Evolutionary conservation across 2,329 filamentous ascomycete genomes (phyloP), one percentile per base, ranked within the genome.

Genomic region (Didymella pomorum): DNA sequence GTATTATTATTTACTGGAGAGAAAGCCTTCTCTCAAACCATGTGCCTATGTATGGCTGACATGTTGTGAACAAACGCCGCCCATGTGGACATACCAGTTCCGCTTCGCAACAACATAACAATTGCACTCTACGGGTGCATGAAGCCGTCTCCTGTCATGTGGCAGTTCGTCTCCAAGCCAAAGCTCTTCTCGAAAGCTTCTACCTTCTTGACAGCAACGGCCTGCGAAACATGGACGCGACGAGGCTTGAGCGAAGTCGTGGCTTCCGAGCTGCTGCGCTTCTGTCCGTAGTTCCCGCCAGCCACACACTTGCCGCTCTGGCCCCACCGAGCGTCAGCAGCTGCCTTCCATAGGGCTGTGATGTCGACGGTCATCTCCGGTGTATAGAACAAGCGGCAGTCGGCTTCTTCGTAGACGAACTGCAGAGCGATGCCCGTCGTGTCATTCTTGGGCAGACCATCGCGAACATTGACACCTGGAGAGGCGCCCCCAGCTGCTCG

Each of bases 321-420:
- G 18, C 65, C 60, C 76, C 76, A 79, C 10, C 69, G 71, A 3
- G 67, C 70, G 54, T 79, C 75, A 8, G 71, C 74, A n/a, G 69
- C 77, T 9, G 75, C 71, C 60, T 71, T 76, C 77, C 77, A 79
- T 4, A 76, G 51, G 2, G 71, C 68, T 6, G 71, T 73, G 12
- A 71, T 73, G 49, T 77, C 75, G 26, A 78, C 69, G 2, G 76
- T 78, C 76, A 78, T 78, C 64, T 78, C 75, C 0, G 76, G 71
- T 2, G 76, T 78, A 62, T 76, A 79, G 63, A 73, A 78, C 8
- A 79, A 65, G 49, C 77, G 72, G 57, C 77, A 79, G 49, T 78
- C 70, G 2, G 77, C 75, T 49, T 73, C 67, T 57, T 79, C 76
- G 56, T 78, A 78, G 11, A 74, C 62, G 56, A 79, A 79, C 31